Evolutionary conservation across 345 rosid species (phyloP), one percentile per base, ranked within the genome.

Genomic region (Linum usitatissimum): DNA sequence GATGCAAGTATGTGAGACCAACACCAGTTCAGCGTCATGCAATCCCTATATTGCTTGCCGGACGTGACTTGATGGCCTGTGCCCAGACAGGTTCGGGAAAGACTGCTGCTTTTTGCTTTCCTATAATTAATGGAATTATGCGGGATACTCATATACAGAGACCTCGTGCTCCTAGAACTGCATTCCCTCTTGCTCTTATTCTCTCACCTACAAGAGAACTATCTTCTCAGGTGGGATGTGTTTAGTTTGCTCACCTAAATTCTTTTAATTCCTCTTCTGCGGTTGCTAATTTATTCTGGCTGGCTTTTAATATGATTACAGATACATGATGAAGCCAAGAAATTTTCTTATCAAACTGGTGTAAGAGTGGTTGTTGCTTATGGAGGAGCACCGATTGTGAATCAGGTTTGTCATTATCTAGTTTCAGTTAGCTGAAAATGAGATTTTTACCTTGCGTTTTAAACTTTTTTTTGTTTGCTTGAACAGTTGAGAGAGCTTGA

Each of bases 51-150:
- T 78, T 88, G 55, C 75, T 93, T 62, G 77, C 65, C 0, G 96
- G 99, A 54, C 75, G 99, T 62, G 99, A 93, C 71, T 74, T 93
- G 83, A 93, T 93, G 99, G 99, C 99, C 10, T 93, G 99, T 80
- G 99, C 99, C 21, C 99, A 93, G 81, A 93, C 99, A 65, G 99
- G 99, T 54, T 92, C 98, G 40, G 98, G 98, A 19, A 92, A 92
- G 86, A 92, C 98, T 18, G 98, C 98, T 64, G 98, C 99, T 18
- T 93, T 93, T 70, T 93, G 97, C 69, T 93, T 93, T 65, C 99
- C 99, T 6, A 85, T 90, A 56, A 90, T 93, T 64, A 87, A 88
- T 69, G 93, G 97, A 59, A 93, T 93, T 34, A 93, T 79, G 55
- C 89, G 79, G 57, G 76, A 56, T 58, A 65, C 61, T n/a, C 19